Percentiles rank a stretch among this genome's conserved stretches.
Evolutionary conservation across 139 green algal species (phyloP).

Genomic region (Chlorella sp.): DNA sequence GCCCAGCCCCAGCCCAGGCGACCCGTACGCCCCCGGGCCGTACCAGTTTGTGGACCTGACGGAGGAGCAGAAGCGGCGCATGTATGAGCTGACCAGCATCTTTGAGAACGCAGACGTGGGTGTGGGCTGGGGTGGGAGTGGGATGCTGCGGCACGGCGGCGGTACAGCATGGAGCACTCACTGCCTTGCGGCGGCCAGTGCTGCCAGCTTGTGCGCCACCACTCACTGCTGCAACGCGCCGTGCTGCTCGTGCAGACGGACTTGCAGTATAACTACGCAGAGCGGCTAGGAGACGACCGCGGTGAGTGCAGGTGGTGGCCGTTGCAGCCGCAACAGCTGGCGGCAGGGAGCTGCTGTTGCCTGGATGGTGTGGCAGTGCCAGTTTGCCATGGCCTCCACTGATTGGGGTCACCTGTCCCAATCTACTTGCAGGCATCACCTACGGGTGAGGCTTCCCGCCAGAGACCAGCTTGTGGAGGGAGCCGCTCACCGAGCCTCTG

Average conservation of each 20-base stretch:
- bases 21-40: neutral
- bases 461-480: too few relatives aligned
- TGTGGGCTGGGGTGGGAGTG: neutral
- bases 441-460: slow-evolving; percentile 9
- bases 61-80: slow-evolving; percentile 32
- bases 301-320: neutral
- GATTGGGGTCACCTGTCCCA: too few relatives aligned
- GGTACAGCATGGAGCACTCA: too few relatives aligned
- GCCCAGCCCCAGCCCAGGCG: neutral
- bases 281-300: slow-evolving; percentile 1
- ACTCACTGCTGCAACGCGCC: too few relatives aligned
- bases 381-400: too few relatives aligned
- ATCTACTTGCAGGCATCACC: slow-evolving; percentile 30
- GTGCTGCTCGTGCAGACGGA: slow-evolving; percentile 16
- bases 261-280: slow-evolving; percentile 16
- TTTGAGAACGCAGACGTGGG: slow-evolving; percentile 45
- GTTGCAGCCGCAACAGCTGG: neutral
- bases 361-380: too few relatives aligned
- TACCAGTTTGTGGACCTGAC: slow-evolving; percentile 26
- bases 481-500: too few relatives aligned
- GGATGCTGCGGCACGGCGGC: too few relatives aligned
- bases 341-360: neutral
- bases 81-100: slow-evolving; percentile 44
- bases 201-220: too few relatives aligned
- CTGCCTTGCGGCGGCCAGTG: too few relatives aligned